Conservation (phyloP, 176 grass and related monocot species). For the Otatea glauca region DNA sequence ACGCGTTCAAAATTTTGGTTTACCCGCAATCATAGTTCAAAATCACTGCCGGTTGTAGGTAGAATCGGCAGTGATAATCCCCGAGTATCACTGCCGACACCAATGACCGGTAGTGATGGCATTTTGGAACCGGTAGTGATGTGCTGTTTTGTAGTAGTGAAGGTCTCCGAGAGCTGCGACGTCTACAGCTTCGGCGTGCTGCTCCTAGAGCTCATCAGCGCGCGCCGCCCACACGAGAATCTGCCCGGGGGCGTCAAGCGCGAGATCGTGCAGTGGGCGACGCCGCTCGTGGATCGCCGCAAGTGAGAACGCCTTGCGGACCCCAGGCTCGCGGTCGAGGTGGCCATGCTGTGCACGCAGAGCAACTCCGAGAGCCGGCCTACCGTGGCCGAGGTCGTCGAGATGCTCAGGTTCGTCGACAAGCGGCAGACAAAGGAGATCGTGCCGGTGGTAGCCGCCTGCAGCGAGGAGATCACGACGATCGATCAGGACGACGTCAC, state of each 20-base stretch:
- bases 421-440: conserved; percentile 58
- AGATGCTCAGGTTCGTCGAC: conserved; percentile 53
- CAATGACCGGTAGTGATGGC: no score
- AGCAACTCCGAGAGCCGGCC: conserved; percentile 46
- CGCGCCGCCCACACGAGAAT: conserved; percentile 66
- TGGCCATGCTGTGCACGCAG: conserved; percentile 62
- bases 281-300: conserved; percentile 52
- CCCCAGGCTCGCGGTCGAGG: conserved; percentile 49
- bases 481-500: conserved; percentile 46
- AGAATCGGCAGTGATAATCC: no score
- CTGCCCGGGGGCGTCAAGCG: conserved; percentile 57
- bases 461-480: conserved; percentile 27
- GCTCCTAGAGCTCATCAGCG: conserved; percentile 65
- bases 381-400: conserved; percentile 60
- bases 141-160: no score
- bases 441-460: conserved; percentile 39
- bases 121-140: no score
- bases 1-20: no score
- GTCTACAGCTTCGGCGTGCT: conserved; percentile 84
- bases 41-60: no score
- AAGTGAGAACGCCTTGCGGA: conserved; percentile 64
- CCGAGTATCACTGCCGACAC: no score
- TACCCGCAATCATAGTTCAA: no score
- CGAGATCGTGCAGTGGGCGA: conserved; percentile 75
- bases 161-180: conserved; percentile 78